A percentile compares a stretch with the other conserved stretches of the same genome.
These are phyloP conservation scores for Nigrograna mackinnonii DNA, from an alignment of 2,329 filamentous ascomycete species.

Conservation along the genomic window DNA sequence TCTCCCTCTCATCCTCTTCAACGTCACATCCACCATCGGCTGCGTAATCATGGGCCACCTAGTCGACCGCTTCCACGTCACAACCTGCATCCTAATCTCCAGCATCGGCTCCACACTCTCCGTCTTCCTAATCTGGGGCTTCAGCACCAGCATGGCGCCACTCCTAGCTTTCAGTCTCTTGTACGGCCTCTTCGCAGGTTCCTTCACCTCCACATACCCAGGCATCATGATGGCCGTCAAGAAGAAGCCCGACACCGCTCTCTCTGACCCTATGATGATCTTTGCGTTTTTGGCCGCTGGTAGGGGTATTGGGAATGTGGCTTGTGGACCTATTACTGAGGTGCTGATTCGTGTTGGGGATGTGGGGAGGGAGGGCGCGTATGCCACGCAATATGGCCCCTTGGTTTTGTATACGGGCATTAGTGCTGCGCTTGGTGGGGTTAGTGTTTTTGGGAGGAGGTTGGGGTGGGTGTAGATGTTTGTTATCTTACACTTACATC, in stretches of 20 bases:
- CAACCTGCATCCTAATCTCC: conserved; percentile 47
- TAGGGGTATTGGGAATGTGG: conserved; percentile 54
- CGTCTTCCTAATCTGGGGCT: conserved; percentile 52
- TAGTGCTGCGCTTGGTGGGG: conserved; percentile 36
- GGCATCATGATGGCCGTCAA: conserved; percentile 29
- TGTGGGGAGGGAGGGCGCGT: conserved; percentile 27
- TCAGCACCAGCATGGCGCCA: conserved; percentile 39
- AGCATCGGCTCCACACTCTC: conserved; percentile 45
- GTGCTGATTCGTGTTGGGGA: conserved; percentile 33
- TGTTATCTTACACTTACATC: too few relatives aligned
- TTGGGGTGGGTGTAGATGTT: conserved; percentile 7
- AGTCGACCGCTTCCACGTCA: conserved; percentile 47
- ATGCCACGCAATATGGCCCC: conserved; percentile 46
- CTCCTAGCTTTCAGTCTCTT: conserved; percentile 37
- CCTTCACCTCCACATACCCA: conserved; percentile 25
- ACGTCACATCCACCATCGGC: conserved; percentile 38
- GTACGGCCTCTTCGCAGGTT: conserved; percentile 41
- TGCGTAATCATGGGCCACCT: conserved; percentile 40
- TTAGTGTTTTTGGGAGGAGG: conserved; percentile 23
- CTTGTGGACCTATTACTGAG: conserved; percentile 55
- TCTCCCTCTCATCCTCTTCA: conserved; percentile 40
- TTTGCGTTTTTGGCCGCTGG: conserved; percentile 51
- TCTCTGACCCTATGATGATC: conserved; percentile 48
- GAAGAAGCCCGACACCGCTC: conserved; percentile 15
- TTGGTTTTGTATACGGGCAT: conserved; percentile 48